A percentile compares a stretch with the other conserved stretches of the same genome.
Evolutionary conservation across 108 stramenopile species (phyloP).

Genomic region (Nannochloropsis salina): DNA sequence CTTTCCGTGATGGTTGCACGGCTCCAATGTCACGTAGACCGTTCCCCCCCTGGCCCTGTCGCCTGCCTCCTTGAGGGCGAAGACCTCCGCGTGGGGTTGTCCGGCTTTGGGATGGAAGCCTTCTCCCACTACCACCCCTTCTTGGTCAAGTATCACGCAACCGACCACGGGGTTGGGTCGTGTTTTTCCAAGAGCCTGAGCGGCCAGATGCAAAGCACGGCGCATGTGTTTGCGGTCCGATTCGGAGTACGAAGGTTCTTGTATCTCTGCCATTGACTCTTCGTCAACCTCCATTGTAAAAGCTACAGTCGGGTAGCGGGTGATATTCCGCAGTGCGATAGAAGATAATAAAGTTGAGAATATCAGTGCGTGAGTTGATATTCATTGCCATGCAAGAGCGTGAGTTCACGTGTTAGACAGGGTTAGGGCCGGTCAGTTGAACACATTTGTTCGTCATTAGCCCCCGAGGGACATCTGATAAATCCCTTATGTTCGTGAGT

Average conservation of each 20-base stretch:
- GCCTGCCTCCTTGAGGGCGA: constrained; percentile 50
- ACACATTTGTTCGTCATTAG: constrained; percentile 10
- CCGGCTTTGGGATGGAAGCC: constrained; percentile 55
- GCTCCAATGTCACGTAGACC: constrained; percentile 57
- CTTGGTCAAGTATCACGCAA: constrained; percentile 47
- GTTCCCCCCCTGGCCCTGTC: constrained; percentile 44
- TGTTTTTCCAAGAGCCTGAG: constrained; percentile 42
- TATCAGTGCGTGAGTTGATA: too few relatives aligned
- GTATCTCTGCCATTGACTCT: background rate
- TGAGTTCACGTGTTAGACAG: background rate
- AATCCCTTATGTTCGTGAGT: constrained; percentile 14
- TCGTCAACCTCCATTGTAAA: constrained; percentile 6
- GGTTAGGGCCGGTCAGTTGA: background rate
- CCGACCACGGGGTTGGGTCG: constrained; percentile 55
- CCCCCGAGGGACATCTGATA: background rate
- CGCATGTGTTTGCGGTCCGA: constrained; percentile 37
- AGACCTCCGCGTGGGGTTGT: constrained; percentile 53
- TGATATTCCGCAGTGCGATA: too few relatives aligned
- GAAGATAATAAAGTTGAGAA: too few relatives aligned
- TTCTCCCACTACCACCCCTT: constrained; percentile 46
- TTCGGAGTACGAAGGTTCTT: background rate
- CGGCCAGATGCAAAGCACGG: constrained; percentile 44
- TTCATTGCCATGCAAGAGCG: too few relatives aligned
- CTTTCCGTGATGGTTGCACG: constrained; percentile 54
- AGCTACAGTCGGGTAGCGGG: background rate